These are phyloP conservation scores for Talaromyces proteolyticus DNA, from an alignment of 495 filamentous ascomycete species.

Conservation along the genomic window DNA sequence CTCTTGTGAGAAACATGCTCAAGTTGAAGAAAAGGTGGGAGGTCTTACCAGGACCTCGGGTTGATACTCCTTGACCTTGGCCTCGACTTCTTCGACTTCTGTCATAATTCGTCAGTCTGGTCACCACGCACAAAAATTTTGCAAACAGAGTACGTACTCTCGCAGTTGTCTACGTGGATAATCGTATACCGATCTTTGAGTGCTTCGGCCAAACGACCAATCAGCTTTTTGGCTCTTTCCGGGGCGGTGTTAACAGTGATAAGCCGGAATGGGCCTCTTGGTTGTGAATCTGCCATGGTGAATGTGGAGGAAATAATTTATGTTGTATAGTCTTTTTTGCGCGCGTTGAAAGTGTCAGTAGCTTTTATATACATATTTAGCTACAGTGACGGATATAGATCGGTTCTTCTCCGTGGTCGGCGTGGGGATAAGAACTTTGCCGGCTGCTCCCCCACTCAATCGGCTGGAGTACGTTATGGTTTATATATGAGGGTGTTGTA, in stretches of 20 bases:
- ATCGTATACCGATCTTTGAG: slow-evolving; percentile 57
- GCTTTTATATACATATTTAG: neutral
- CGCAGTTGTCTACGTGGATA: slow-evolving; percentile 52
- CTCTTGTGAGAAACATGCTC: no score
- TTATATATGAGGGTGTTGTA: no score
- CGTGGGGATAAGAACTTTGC: slow-evolving; percentile 1
- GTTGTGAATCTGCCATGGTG: slow-evolving; percentile 34
- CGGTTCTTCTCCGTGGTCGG: neutral
- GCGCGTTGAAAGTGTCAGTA: no score
- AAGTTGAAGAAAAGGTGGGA: no score
- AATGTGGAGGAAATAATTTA: neutral
- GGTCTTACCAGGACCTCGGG: slow-evolving; percentile 44
- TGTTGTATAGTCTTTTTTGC: neutral
- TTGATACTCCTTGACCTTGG: slow-evolving; percentile 40
- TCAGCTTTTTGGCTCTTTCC: slow-evolving; percentile 54
- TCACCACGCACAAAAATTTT: no score
- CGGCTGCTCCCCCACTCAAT: neutral
- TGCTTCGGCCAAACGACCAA: slow-evolving; percentile 52
- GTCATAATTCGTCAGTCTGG: neutral
- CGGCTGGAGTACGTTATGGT: no score
- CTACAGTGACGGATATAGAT: neutral
- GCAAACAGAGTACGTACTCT: slow-evolving; percentile 29
- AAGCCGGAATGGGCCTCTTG: slow-evolving; percentile 52
- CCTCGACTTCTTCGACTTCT: slow-evolving; percentile 47
- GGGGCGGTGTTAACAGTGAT: slow-evolving; percentile 66